phyloP scores from a whole-genome alignment of 2,329 filamentous ascomycete species.

The Epichloe aotearoae region DNA sequence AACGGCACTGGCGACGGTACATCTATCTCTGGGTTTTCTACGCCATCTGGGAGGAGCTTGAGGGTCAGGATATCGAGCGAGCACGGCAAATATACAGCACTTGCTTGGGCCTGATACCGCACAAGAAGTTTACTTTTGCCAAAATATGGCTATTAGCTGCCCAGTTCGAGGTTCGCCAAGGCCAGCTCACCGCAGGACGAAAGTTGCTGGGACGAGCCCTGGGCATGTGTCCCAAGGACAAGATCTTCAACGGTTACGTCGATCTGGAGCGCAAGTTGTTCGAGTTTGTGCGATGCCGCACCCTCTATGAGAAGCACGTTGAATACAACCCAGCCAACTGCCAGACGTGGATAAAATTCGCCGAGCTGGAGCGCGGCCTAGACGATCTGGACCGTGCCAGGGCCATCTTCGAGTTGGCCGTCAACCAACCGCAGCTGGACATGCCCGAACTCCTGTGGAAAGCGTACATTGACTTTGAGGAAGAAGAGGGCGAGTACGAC shows the following conservation, averaged over 20 bases:
- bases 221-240: conserved; percentile 92
- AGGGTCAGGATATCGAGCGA: conserved; percentile 63
- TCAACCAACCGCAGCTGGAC: conserved; percentile 70
- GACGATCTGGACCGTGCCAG: conserved; percentile 81
- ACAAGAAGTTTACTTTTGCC: conserved; percentile 94
- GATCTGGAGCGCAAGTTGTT: conserved; percentile 87
- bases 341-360: conserved; percentile 93
- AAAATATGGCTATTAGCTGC: conserved; percentile 93
- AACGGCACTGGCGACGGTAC: conserved; percentile 92
- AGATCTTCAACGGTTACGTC: conserved; percentile 86
- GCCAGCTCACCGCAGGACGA: conserved; percentile 63
- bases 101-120: conserved; percentile 75
- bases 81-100: conserved; percentile 85
- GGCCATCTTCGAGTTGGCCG: conserved; percentile 84
- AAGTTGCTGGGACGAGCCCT: conserved; percentile 85
- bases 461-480: conserved; percentile 96
- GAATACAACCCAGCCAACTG: conserved; percentile 84
- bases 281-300: conserved; percentile 84
- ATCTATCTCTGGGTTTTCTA: conserved; percentile 99
- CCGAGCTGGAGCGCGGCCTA: conserved; percentile 80
- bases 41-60: conserved; percentile 85
- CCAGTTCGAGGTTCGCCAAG: conserved; percentile 83
- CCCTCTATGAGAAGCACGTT: conserved; percentile 85
- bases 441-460: conserved; percentile 99
- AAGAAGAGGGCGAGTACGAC: conserved; percentile 86